Base-by-base conservation (phyloP, 2,329 filamentous ascomycete genomes). In the Ophiosphaerella narmari region DNA sequence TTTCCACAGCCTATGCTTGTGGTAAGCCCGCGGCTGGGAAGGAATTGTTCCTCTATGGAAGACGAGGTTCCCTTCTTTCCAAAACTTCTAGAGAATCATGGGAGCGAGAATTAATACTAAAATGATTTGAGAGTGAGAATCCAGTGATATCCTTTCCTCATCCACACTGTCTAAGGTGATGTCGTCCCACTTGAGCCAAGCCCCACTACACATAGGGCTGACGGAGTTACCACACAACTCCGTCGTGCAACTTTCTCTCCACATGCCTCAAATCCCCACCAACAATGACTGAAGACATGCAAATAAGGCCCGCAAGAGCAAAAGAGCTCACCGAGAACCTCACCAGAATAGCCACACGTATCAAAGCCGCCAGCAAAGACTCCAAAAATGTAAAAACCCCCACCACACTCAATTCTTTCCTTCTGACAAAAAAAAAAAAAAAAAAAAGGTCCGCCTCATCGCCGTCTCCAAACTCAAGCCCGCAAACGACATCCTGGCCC, bases 391-490 rank as follows among this genome's bases (percentile, higher is more conserved):
- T 74, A 60, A 9, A 33, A 24, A 23, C 13, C 26, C 26, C 38
- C 33, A 33, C 40, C 26, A 21, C 26, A 29, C 39, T n/a, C 42
- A 26, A 47, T 26, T 33, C 11, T 31, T 34, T 39, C 32, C 39
- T 6, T 36, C 21, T 34, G 16, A 51, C 46, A 49, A 46, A 46
- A 64, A 44, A 41, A 8, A 49, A 46, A 46, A 64, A 44, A 41
- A 8, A 39, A 12, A 34, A 18, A 60, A 90, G 86, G 83, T 93
- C 56, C 87, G 94, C 39, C 82, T 99, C 34, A 91, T 99, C 36
- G 93, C 94, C 24, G 94, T 99, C 42, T 97, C 92, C 35, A 99
- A 99, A 75, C 82, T 97, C 60, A 97, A 99, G 77, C 93, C 94
- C 12, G 90, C 87, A 51, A 89, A 89, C 65, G 94, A 99, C 73